Conservation (phyloP, 441 rosid genomes). For the Populus hybrid region DNA sequence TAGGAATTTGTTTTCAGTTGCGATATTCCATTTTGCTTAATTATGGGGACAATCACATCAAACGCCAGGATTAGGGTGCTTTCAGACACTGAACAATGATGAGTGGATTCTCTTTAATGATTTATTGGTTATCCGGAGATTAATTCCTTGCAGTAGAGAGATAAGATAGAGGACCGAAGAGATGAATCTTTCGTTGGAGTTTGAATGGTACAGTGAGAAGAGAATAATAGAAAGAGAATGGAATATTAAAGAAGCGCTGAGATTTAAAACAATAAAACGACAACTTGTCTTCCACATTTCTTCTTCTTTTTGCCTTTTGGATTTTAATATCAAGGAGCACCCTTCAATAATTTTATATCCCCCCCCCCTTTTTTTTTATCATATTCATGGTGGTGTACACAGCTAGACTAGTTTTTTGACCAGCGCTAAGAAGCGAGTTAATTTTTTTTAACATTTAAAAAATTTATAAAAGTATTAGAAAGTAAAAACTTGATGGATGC, state of each 20-base stretch:
- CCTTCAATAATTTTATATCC: too few relatives aligned
- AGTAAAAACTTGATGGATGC: rapidly evolving
- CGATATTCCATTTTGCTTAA: not conserved
- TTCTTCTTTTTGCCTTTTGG: too few relatives aligned
- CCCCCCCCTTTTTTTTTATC: too few relatives aligned
- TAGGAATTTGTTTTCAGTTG: not conserved
- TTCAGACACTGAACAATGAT: not conserved
- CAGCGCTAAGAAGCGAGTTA: too few relatives aligned
- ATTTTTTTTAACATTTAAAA: too few relatives aligned
- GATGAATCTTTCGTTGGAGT: constrained; percentile 56
- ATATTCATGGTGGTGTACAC: too few relatives aligned
- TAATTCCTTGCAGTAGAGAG: not conserved
- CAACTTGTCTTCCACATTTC: not conserved
- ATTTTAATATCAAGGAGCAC: not conserved
- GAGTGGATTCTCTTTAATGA: too few relatives aligned
- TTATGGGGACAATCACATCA: not conserved
- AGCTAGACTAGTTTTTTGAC: too few relatives aligned
- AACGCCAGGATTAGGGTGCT: not conserved
- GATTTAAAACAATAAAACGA: constrained; percentile 12
- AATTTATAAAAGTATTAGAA: too few relatives aligned
- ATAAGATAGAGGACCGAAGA: not conserved
- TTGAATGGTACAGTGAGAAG: constrained; percentile 40
- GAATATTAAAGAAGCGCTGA: constrained; percentile 31
- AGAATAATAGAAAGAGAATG: constrained; percentile 60
- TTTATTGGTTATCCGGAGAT: too few relatives aligned